Evolutionary conservation across 805 yeast genomes (phyloP).

Genomic region (Candida ovalis): DNA sequence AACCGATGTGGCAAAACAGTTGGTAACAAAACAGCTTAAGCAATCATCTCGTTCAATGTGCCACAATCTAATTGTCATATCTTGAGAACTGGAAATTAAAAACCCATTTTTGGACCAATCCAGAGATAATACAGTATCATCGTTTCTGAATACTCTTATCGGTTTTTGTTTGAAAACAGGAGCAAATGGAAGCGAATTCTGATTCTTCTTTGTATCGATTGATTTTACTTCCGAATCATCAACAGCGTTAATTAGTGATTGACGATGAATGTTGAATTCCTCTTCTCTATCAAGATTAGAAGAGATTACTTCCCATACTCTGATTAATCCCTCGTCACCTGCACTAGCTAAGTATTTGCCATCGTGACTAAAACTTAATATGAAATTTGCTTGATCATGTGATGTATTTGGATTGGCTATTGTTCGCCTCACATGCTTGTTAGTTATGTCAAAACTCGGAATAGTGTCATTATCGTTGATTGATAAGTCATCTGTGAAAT

Average conservation of each 20-base stretch:
- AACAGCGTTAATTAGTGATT: neutral
- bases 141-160: constrained; percentile 53
- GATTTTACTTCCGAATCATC: constrained; percentile 2
- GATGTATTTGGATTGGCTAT: constrained; percentile 5
- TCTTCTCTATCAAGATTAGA: constrained; percentile 61
- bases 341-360: constrained; percentile 84
- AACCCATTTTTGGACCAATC: constrained; percentile 91
- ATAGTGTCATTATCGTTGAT: neutral
- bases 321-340: constrained; percentile 66
- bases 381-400: constrained; percentile 56
- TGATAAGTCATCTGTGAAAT: constrained; percentile 2
- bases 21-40: constrained; percentile 61
- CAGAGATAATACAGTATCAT: constrained; percentile 63
- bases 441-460: neutral
- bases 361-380: constrained; percentile 68
- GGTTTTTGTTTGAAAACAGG: constrained; percentile 79
- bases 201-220: constrained; percentile 12
- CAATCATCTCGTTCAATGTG: constrained; percentile 66
- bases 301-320: constrained; percentile 77
- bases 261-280: neutral
- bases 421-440: neutral
- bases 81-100: constrained; percentile 77
- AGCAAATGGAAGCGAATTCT: constrained; percentile 43
- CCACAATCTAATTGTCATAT: constrained; percentile 80
- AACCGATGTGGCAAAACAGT: constrained; percentile 80